A percentile compares a stretch with the other conserved stretches of the same genome.
phyloP scores from a whole-genome alignment of 768 basidiomycete species.

The Lyophyllum atratum region DNA sequence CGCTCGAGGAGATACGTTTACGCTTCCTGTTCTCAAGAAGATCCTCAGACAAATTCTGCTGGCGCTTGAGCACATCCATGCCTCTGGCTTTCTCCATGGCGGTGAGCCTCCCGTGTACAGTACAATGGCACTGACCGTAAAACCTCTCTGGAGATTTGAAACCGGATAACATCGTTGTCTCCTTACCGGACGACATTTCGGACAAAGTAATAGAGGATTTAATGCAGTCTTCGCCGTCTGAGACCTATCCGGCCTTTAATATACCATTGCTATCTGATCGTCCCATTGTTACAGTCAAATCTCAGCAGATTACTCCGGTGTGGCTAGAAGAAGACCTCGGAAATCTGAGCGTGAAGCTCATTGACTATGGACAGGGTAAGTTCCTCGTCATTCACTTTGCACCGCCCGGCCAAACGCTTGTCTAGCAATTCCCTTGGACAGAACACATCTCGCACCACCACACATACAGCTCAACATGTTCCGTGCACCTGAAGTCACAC shows the following conservation, averaged over 20 bases:
- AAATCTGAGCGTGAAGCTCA: background rate
- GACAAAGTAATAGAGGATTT: background rate
- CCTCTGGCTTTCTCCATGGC: background rate
- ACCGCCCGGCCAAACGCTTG: background rate
- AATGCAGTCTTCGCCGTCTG: background rate
- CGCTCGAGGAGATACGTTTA: background rate
- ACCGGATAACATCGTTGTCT: background rate
- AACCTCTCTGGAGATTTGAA: background rate
- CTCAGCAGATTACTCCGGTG: background rate
- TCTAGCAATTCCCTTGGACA: background rate
- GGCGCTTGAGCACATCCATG: background rate
- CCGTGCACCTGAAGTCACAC: background rate
- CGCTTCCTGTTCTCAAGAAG: background rate
- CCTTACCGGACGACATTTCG: background rate
- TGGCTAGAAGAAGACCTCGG: background rate
- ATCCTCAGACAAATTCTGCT: background rate
- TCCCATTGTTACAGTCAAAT: background rate
- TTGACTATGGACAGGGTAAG: constrained; percentile 4
- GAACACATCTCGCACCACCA: background rate
- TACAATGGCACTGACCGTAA: background rate
- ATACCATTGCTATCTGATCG: background rate
- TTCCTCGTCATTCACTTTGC: background rate
- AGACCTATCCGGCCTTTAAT: background rate
- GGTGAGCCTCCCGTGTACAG: background rate
- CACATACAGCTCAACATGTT: background rate